Percentiles rank a stretch among this genome's conserved stretches.
Evolutionary conservation across 192 early-diverging fungal genomes (phyloP).

Genomic region (Coemansia sp.): DNA sequence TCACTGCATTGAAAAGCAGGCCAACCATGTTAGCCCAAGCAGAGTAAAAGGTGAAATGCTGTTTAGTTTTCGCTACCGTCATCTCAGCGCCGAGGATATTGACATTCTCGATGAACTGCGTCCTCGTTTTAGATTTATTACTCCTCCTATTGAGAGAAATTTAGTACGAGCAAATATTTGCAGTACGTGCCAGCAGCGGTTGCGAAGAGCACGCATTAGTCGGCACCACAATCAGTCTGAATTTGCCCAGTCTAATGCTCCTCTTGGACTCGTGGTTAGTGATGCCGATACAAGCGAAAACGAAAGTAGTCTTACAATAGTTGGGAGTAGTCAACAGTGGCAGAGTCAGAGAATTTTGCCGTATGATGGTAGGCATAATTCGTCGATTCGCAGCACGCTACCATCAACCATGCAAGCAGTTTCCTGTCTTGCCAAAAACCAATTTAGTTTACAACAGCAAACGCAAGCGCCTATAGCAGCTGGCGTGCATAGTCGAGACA

Average conservation of each 20-base stretch:
- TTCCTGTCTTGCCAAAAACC: not conserved
- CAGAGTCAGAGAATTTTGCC: not conserved
- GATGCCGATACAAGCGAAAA: not conserved
- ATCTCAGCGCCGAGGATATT: constrained; percentile 50
- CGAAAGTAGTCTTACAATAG: not conserved
- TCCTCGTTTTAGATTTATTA: constrained; percentile 35
- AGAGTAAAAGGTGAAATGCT: constrained; percentile 43
- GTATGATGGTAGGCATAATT: not conserved
- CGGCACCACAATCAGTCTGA: constrained; percentile 1
- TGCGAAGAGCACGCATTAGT: constrained; percentile 37
- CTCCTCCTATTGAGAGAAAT: constrained; percentile 36
- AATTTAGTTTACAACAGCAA: not conserved
- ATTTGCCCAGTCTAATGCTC: not conserved
- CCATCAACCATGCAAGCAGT: not conserved
- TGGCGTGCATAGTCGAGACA: not conserved
- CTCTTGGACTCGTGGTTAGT: not conserved
- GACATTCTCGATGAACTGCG: constrained; percentile 37
- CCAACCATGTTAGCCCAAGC: constrained; percentile 39
- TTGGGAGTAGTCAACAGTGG: not conserved
- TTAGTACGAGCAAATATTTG: constrained; percentile 51
- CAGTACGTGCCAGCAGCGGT: constrained; percentile 53
- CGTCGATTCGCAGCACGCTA: constrained; percentile 31
- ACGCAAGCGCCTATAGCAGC: not conserved
- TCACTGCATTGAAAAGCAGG: constrained; percentile 29
- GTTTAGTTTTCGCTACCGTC: constrained; percentile 54